Base-by-base conservation (phyloP, 2,329 filamentous ascomycete species). In the Ilyonectria sp. region DNA sequence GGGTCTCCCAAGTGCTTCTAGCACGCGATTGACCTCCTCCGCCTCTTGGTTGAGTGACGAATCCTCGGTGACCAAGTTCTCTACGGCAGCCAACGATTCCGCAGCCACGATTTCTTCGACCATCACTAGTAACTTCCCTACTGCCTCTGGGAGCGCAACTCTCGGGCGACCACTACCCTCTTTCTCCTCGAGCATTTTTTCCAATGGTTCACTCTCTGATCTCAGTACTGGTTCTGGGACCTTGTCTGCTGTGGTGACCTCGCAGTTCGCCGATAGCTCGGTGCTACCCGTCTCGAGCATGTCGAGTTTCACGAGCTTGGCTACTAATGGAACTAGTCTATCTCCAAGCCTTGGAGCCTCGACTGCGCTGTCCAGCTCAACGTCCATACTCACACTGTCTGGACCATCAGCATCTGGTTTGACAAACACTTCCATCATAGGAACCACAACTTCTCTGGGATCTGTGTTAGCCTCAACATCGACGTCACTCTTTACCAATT, bases 401-500 rank as follows among this genome's bases (percentile, higher is more conserved):
- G 11, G 21, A 15, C 13, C 11, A 21, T 35, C 52, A 4, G 54
- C 47, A 21, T 17, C 50, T 7, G 26, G 46, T 21, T 56, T 68
- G 9, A 23, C 23, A 7, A 60, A 63, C 7, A n/a, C 49, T 11
- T 47, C 58, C 2, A 15, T 49, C 23, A 46, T 65, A 19, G 70
- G 46, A 29, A 61, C 11, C 31, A 29, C 43, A 19, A 53, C 44
- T 29, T 47, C 50, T 19, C 62, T 29, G 15, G 53, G 55, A 47
- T 23, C 43, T n/a, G 26, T 29, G 10, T 37, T 54, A 19, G 6
- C 8, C 9, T 23, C 59, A 13, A 53, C 40, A 4, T 29, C n/a
- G 13, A 65, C 37, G 7, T 56, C 60, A 6, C 47, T 44, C 21
- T 17, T 35, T 21, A 63, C 50, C 15, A 58, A 64, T 31, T 60